Percentiles rank a stretch among this genome's conserved stretches.
Evolutionary conservation across 2,329 filamentous ascomycete genomes (phyloP).

Genomic region (Zasmidium citrigriseum): DNA sequence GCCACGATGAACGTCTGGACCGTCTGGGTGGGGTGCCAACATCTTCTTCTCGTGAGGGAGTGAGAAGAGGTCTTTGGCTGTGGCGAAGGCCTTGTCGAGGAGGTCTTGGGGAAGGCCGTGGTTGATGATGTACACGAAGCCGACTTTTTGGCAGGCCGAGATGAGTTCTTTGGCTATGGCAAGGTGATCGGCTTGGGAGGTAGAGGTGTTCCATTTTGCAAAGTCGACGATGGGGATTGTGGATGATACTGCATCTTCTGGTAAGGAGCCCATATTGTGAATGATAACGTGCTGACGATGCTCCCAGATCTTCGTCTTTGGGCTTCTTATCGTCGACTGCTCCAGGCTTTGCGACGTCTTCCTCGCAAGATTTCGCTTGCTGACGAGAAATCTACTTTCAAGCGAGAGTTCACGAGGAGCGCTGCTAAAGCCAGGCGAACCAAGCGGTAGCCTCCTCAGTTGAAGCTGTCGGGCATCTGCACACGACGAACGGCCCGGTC

Average conservation of each 20-base stretch:
- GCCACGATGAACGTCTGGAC: constrained; percentile 41
- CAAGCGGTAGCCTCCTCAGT: too few relatives aligned
- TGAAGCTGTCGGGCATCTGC: too few relatives aligned
- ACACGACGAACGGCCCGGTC: too few relatives aligned
- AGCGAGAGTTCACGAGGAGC: too few relatives aligned
- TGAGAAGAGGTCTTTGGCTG: constrained; percentile 40
- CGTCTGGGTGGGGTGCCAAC: constrained; percentile 42
- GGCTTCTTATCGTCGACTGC: not conserved
- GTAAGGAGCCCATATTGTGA: constrained; percentile 11
- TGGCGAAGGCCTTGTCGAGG: constrained; percentile 30
- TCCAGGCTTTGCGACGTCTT: too few relatives aligned
- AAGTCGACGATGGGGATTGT: constrained; percentile 28
- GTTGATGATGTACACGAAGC: constrained; percentile 46
- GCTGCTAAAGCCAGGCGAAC: too few relatives aligned
- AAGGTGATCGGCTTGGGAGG: not conserved
- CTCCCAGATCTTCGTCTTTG: not conserved
- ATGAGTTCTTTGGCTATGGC: constrained; percentile 38
- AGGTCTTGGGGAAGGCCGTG: constrained; percentile 37
- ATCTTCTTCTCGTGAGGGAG: constrained; percentile 39
- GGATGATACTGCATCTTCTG: not conserved
- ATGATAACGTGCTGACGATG: not conserved
- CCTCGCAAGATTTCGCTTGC: too few relatives aligned
- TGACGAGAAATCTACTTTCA: too few relatives aligned
- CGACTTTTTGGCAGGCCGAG: constrained; percentile 38
- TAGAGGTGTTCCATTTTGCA: constrained; percentile 13